Base-by-base conservation (phyloP, 2,329 filamentous ascomycete species). In the Massarina eburnea region DNA sequence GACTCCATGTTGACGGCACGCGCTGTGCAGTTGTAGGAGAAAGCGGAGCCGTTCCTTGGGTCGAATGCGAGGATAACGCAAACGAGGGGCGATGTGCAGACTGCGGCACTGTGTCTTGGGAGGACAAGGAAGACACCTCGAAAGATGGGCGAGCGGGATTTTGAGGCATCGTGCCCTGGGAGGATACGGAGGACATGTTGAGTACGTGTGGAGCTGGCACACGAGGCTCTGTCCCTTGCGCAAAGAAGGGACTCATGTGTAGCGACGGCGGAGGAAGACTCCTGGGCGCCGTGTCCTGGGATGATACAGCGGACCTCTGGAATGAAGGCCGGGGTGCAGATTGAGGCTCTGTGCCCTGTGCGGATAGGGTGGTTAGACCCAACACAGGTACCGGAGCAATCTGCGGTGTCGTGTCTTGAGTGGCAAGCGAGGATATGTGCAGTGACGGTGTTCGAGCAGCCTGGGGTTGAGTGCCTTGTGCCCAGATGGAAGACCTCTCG, bases 11-110 rank as follows among this genome's bases (percentile, higher is more conserved):
- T 26, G 60, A 57, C 8, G 51, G 32, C 14, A 64, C 40, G 8
- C 37, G 55, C 59, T 64, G 64, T 38, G 68, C 62, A 5, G 57
- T 48, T 10, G 59, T 46, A 12, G 71, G 57, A n/a, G 49, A 51
- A 12, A 58, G 34, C 33, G 60, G 71, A 39, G 71, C 67, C 9
- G 57, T 58, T 14, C 32, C 47, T 29, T 57, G 54, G 24, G 51
- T 24, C 9, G 49, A 46, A 24, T 58, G 41, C 14, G 47, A 42
- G 14, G 57, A 58, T 21, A 53, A 39, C 8, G 46, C 19, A 26
- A 55, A 53, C 8, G 43, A 33, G 6, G 41, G 32, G 8, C 14
- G 41, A n/a, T 33, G 41, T 21, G 35, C 20, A 20, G 41, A 37
- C 20, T 48, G 24, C 8, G 49, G 54, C 2, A 38, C 29, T 19